phyloP scores from a whole-genome alignment of 1,139 yeast genomes.

The Debaryomyces fabryi region DNA sequence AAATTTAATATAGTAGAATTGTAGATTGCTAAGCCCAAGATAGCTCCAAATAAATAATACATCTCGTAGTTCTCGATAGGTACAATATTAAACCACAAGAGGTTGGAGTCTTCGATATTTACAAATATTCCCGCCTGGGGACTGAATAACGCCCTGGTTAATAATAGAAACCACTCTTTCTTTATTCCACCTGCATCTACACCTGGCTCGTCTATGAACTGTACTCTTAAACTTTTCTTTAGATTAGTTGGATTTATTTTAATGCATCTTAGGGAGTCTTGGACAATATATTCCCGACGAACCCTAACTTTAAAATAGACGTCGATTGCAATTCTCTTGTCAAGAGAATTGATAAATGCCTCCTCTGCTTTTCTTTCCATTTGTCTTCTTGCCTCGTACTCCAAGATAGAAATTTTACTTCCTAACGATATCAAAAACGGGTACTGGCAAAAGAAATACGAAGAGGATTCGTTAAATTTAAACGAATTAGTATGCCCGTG shows the following conservation, averaged over 20 bases:
- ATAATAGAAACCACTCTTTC: slow-evolving; percentile 87
- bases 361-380: slow-evolving; percentile 91
- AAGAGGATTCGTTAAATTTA: slow-evolving; percentile 26
- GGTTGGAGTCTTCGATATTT: slow-evolving; percentile 67
- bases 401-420: slow-evolving; percentile 76
- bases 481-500: slow-evolving; percentile 38
- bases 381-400: slow-evolving; percentile 77
- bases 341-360: slow-evolving; percentile 78
- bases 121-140: slow-evolving; percentile 65
- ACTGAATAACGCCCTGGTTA: slow-evolving; percentile 69
- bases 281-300: slow-evolving; percentile 65
- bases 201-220: slow-evolving; percentile 86
- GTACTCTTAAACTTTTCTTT: slow-evolving; percentile 74
- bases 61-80: slow-evolving; percentile 52
- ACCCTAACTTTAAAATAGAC: slow-evolving; percentile 70
- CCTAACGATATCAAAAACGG: slow-evolving; percentile 85
- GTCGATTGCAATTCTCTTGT: slow-evolving; percentile 60
- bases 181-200: slow-evolving; percentile 93
- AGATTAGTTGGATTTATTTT: slow-evolving; percentile 61
- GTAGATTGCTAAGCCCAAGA: slow-evolving; percentile 86
- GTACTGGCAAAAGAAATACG: slow-evolving; percentile 71
- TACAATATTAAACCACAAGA: slow-evolving; percentile 70
- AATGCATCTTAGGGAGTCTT: slow-evolving; percentile 75
- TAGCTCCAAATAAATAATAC: slow-evolving; percentile 80
- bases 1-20: slow-evolving; percentile 86